Conservation (phyloP, 331 rosid species). For the Dryas integrifolia region DNA sequence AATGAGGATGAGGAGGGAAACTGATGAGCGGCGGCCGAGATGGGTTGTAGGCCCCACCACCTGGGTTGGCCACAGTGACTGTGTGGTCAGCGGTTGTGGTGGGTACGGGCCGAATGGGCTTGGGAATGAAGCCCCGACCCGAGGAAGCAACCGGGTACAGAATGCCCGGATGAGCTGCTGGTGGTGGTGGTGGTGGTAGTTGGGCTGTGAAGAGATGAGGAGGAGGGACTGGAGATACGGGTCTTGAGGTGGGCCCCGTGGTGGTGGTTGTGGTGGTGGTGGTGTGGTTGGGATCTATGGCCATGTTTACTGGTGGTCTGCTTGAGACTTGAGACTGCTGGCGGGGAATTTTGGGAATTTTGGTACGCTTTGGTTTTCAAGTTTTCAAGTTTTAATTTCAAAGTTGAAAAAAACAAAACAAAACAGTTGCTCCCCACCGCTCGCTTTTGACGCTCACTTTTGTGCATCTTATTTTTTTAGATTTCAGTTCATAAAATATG, state of each 20-base stretch:
- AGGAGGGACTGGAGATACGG: slow-evolving; percentile 41
- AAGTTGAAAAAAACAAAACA: no score
- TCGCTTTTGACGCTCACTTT: no score
- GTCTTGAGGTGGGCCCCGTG: slow-evolving; percentile 29
- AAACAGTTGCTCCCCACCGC: no score
- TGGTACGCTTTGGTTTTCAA: slow-evolving; percentile 7
- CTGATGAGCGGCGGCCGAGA: slow-evolving; percentile 36
- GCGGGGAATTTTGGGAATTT: slow-evolving; percentile 31
- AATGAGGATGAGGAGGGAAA: slow-evolving; percentile 37
- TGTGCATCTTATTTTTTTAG: no score
- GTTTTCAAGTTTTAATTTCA: background rate
- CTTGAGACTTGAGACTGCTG: background rate
- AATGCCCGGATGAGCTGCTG: slow-evolving; percentile 32
- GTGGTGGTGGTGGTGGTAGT: slow-evolving; percentile 28
- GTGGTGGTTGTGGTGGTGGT: slow-evolving; percentile 17
- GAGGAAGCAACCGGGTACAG: slow-evolving; percentile 56
- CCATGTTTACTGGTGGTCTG: slow-evolving; percentile 36
- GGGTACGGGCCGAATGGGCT: slow-evolving; percentile 28
- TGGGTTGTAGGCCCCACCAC: slow-evolving; percentile 22
- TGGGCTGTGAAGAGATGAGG: background rate
- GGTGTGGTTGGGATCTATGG: slow-evolving; percentile 44
- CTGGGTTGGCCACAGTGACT: slow-evolving; percentile 44
- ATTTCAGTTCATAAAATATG: no score
- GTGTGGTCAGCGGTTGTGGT: slow-evolving; percentile 35
- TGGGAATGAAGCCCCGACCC: slow-evolving; percentile 48